Evolutionary conservation across 805 yeast species (phyloP).

Genomic region (Candida stauntonica): DNA sequence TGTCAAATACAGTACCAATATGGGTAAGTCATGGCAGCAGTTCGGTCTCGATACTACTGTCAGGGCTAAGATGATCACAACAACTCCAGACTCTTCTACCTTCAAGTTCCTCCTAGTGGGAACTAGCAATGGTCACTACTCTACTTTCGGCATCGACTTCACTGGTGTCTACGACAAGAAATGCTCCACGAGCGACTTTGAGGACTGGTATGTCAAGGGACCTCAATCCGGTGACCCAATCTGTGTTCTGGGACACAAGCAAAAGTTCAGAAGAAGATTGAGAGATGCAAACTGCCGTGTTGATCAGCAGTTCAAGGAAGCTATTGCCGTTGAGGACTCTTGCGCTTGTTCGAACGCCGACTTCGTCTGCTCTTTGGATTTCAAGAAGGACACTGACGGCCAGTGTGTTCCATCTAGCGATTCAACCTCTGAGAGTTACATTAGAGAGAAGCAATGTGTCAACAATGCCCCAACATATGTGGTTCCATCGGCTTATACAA

Average conservation of each 20-base stretch:
- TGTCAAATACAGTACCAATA: conserved; percentile 59
- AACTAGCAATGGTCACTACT: conserved; percentile 18
- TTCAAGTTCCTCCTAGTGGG: conserved; percentile 52
- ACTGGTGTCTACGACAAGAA: conserved; percentile 44
- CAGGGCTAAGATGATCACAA: conserved; percentile 40
- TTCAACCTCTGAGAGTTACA: conserved; percentile 21
- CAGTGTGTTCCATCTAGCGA: conserved; percentile 43
- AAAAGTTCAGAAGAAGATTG: conserved; percentile 60
- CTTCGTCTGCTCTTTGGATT: conserved; percentile 65
- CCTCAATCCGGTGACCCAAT: conserved; percentile 26
- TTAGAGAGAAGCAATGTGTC: conserved; percentile 26
- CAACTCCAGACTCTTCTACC: conserved; percentile 71
- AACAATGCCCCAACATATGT: conserved; percentile 23
- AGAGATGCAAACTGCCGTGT: conserved; percentile 55
- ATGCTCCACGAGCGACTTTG: conserved; percentile 49
- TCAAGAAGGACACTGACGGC: conserved; percentile 32
- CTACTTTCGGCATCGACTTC: conserved; percentile 45
- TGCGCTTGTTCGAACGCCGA: conserved; percentile 66
- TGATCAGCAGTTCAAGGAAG: conserved; percentile 34
- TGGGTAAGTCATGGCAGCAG: conserved; percentile 63
- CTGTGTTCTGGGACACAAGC: conserved; percentile 70
- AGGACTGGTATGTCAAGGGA: conserved; percentile 53
- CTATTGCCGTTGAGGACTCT: conserved; percentile 40
- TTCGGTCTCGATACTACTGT: conserved; percentile 42
- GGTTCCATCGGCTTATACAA: conserved; percentile 35